A percentile compares a stretch with the other conserved stretches of the same genome.
Evolutionary conservation across 1,284 basidiomycete genomes (phyloP).

Genomic region (Golubevia pallescens): DNA sequence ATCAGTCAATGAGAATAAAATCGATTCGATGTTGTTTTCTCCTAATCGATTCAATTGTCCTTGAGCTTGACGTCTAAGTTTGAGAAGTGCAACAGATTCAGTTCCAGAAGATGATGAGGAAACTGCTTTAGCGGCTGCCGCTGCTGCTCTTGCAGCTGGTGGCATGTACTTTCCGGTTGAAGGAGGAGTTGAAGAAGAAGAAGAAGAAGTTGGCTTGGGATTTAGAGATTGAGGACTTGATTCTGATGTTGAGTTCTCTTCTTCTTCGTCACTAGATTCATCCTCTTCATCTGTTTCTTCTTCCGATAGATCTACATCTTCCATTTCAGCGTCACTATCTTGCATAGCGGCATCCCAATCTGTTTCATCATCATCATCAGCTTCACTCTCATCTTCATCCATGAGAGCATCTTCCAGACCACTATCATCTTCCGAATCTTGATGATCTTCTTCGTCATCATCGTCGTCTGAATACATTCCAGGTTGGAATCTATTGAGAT

Average conservation of each 20-base stretch:
- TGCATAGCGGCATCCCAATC: slow-evolving; percentile 4
- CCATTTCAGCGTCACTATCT: slow-evolving; percentile 8
- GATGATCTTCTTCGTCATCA: slow-evolving; percentile 9
- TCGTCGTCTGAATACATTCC: slow-evolving; percentile 20
- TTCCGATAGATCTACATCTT: slow-evolving; percentile 6
- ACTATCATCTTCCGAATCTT: slow-evolving; percentile 16
- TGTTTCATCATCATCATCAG: slow-evolving; percentile 1
- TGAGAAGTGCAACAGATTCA: slow-evolving; percentile 60
- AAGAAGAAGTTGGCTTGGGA: neutral
- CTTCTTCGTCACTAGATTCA: slow-evolving; percentile 5
- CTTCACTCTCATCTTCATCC: slow-evolving; percentile 14
- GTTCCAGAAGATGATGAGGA: slow-evolving; percentile 11
- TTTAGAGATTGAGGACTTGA: neutral
- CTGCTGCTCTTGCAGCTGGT: slow-evolving; percentile 67
- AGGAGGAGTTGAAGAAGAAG: slow-evolving; percentile 9
- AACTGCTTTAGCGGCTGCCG: slow-evolving; percentile 51
- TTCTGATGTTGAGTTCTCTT: neutral
- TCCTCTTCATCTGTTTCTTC: slow-evolving; percentile 12
- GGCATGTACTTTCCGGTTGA: slow-evolving; percentile 67
- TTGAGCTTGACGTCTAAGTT: slow-evolving; percentile 80
- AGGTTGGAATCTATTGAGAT: slow-evolving; percentile 41
- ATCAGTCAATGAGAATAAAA: slow-evolving; percentile 78
- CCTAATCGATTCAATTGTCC: slow-evolving; percentile 85
- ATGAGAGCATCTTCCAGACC: slow-evolving; percentile 17
- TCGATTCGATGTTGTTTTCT: slow-evolving; percentile 85